A percentile compares a stretch with the other conserved stretches of the same genome.
phyloP scores from a whole-genome alignment of 495 filamentous ascomycete genomes.

The Penicillium parvum region DNA sequence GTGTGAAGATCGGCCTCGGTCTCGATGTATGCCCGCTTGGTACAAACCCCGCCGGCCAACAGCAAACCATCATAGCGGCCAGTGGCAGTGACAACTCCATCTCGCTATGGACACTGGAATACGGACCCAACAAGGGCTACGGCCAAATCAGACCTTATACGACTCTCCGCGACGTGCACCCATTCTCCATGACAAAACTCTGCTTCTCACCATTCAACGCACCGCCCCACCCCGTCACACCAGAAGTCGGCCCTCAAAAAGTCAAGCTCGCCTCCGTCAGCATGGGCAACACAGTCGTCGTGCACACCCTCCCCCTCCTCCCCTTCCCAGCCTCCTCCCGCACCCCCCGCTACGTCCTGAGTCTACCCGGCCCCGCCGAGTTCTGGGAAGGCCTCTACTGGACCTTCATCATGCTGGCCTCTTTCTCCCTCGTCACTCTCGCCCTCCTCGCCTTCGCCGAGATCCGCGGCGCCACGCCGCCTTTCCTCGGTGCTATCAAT shows the following conservation, averaged over 20 bases:
- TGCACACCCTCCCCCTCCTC: constrained; percentile 76
- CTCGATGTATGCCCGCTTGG: constrained; percentile 70
- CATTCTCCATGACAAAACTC: constrained; percentile 79
- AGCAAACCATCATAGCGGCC: constrained; percentile 76
- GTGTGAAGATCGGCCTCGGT: constrained; percentile 62
- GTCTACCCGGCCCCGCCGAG: constrained; percentile 48
- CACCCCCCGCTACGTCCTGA: constrained; percentile 65
- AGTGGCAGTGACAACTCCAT: constrained; percentile 81
- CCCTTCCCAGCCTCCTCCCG: constrained; percentile 45
- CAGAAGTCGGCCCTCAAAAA: constrained; percentile 49
- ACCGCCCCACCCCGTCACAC: constrained; percentile 45
- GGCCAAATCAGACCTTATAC: constrained; percentile 58
- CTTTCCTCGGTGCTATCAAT: constrained; percentile 50
- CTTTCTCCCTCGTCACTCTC: constrained; percentile 53
- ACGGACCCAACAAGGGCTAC: constrained; percentile 44
- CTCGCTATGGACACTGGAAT: constrained; percentile 68
- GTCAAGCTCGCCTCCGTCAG: constrained; percentile 82
- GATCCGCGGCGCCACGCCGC: constrained; percentile 55
- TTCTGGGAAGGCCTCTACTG: constrained; percentile 44
- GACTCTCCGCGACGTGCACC: constrained; percentile 69
- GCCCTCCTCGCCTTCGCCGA: constrained; percentile 65
- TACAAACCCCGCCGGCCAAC: constrained; percentile 47
- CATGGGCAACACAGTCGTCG: constrained; percentile 77
- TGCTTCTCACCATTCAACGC: constrained; percentile 69
- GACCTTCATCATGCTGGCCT: constrained; percentile 45